A percentile compares a stretch with the other conserved stretches of the same genome.
Evolutionary conservation across 2,329 filamentous ascomycete genomes (phyloP).

Genomic region (Cercospora janseana): DNA sequence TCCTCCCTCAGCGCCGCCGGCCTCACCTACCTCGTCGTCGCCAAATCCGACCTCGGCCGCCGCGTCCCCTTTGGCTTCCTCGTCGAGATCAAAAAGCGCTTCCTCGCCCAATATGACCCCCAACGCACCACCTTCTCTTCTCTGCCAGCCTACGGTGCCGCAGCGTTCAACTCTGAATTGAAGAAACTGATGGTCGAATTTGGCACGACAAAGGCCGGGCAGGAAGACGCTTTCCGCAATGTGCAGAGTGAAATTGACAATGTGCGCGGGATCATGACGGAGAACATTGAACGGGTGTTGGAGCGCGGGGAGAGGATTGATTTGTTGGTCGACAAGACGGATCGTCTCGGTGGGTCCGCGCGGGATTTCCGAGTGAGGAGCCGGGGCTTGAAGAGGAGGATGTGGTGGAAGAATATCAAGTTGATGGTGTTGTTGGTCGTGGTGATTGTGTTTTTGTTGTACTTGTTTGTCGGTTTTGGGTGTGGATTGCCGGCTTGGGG

Average conservation of each 20-base stretch:
- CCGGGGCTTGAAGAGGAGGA: constrained; percentile 79
- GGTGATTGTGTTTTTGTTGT: constrained; percentile 69
- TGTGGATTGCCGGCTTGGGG: constrained; percentile 62
- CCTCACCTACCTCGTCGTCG: constrained; percentile 88
- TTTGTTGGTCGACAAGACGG: constrained; percentile 93
- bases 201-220: constrained; percentile 71
- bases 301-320: constrained; percentile 92
- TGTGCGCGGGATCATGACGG: constrained; percentile 87
- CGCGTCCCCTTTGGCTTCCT: constrained; percentile 92
- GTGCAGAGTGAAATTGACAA: constrained; percentile 90
- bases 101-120: constrained; percentile 68
- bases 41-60: constrained; percentile 74
- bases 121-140: constrained; percentile 68
- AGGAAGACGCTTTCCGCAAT: constrained; percentile 77
- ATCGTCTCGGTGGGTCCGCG: constrained; percentile 81
- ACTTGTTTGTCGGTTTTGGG: constrained; percentile 69
- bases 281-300: constrained; percentile 86
- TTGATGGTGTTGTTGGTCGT: constrained; percentile 77
- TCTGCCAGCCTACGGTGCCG: constrained; percentile 86
- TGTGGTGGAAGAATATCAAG: constrained; percentile 99
- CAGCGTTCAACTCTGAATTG: constrained; percentile 77
- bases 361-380: constrained; percentile 87
- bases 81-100: constrained; percentile 83
- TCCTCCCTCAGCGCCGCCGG: constrained; percentile 58
- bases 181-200: constrained; percentile 78